Percentiles rank a stretch among this genome's conserved stretches.
Evolutionary conservation across 139 green algal species (phyloP).

Genomic region (Coelastrella sp.): DNA sequence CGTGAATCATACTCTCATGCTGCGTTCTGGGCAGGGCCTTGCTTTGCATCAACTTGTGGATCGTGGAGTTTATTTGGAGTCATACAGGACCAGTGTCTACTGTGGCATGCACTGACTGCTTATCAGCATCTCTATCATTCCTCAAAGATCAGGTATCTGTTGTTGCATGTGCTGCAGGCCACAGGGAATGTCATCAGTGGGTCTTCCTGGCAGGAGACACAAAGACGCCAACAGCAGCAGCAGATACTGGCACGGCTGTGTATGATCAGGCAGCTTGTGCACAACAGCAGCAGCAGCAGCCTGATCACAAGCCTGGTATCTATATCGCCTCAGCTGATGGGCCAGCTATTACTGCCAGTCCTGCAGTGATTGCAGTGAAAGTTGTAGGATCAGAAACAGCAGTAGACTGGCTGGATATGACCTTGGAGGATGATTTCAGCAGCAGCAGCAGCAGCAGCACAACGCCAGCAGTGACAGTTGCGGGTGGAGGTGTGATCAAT

Average conservation of each 20-base stretch:
- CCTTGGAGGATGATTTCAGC: not conserved
- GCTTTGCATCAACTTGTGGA: too few species aligned
- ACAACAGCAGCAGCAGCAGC: not conserved
- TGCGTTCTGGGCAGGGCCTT: too few species aligned
- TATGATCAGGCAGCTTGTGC: not conserved
- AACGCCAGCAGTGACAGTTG: not conserved
- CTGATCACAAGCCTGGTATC: not conserved
- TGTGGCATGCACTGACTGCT: too few species aligned
- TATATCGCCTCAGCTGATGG: not conserved
- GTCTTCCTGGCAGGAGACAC: constrained; percentile 11
- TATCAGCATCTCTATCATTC: too few species aligned
- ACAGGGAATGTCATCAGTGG: constrained; percentile 20
- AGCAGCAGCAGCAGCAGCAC: not conserved
- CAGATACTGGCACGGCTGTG: not conserved
- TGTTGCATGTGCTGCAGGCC: not conserved
- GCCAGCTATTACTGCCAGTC: not conserved
- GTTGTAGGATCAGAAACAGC: not conserved
- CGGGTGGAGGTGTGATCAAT: not conserved
- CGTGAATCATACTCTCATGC: too few species aligned
- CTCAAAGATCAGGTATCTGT: too few species aligned
- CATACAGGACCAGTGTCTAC: too few species aligned
- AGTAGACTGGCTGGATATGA: not conserved
- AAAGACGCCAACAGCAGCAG: not conserved
- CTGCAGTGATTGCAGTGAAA: constrained; percentile 16
- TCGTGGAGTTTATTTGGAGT: too few species aligned